These are phyloP conservation scores for Suhomyces xylopsoci DNA, from an alignment of 805 yeast genomes.

Conservation along the genomic window DNA sequence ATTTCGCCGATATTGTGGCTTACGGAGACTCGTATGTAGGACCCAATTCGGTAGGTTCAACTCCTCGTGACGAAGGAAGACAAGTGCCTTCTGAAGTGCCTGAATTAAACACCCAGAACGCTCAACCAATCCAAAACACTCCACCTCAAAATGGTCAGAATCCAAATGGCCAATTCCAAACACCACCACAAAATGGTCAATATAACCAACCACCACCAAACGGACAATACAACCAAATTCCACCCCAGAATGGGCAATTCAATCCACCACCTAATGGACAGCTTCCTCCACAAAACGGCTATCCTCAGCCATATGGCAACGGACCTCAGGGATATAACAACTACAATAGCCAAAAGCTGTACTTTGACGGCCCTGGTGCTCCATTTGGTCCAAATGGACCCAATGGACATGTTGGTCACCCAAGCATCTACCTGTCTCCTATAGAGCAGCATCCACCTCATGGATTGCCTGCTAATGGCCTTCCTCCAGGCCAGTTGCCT, in stretches of 20 bases:
- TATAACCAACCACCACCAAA: background rate
- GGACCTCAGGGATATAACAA: background rate
- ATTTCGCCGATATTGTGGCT: slow-evolving; percentile 34
- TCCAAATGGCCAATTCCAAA: background rate
- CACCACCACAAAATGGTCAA: background rate
- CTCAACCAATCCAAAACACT: background rate
- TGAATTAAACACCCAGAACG: background rate
- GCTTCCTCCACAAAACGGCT: background rate
- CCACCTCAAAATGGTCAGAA: background rate
- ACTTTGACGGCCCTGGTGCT: background rate
- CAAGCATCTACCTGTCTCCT: slow-evolving; percentile 4
- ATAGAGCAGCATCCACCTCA: slow-evolving; percentile 31
- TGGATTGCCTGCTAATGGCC: slow-evolving; percentile 30
- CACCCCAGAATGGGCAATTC: too few species aligned
- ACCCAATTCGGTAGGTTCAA: slow-evolving; percentile 5
- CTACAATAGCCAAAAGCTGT: background rate
- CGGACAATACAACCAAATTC: too few species aligned
- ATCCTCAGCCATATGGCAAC: background rate
- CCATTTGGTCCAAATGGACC: slow-evolving; percentile 1
- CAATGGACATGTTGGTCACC: background rate
- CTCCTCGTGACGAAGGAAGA: slow-evolving; percentile 1
- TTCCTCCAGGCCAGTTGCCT: slow-evolving; percentile 22
- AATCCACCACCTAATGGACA: background rate
- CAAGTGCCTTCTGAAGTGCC: background rate
- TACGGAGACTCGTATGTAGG: slow-evolving; percentile 27